phyloP scores from a whole-genome alignment of 164 flowering plant species.

The Umbellularia californica region DNA sequence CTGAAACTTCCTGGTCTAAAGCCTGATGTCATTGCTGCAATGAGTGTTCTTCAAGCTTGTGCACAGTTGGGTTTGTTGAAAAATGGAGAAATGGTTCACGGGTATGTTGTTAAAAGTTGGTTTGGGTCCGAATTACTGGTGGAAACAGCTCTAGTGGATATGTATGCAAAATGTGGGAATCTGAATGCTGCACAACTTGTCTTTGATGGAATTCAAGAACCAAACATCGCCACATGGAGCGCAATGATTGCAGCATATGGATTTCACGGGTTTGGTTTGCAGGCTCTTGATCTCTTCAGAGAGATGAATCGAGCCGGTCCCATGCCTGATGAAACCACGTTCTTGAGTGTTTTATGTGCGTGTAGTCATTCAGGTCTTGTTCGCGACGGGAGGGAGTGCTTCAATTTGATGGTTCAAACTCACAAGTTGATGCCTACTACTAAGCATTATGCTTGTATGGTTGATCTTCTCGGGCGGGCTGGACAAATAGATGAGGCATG shows the following conservation, averaged over 20 bases:
- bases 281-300: constrained; percentile 20
- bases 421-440: constrained; percentile 3
- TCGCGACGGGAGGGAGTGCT: constrained; percentile 17
- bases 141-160: constrained; percentile 56
- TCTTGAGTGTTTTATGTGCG: constrained; percentile 23
- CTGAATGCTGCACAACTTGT: constrained; percentile 11
- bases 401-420: constrained; percentile 12
- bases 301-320: constrained; percentile 22
- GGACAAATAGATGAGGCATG: constrained; percentile 23
- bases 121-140: constrained; percentile 3
- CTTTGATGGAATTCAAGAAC: constrained; percentile 13
- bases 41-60: constrained; percentile 24
- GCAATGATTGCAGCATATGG: constrained; percentile 25
- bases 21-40: constrained; percentile 16
- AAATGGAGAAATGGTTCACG: constrained; percentile 22
- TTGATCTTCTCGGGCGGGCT: constrained; percentile 28
- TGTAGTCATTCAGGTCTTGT: constrained; percentile 30
- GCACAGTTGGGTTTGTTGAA: constrained; percentile 21
- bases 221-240: constrained; percentile 19
- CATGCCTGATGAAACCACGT: constrained; percentile 18
- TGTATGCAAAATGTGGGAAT: constrained; percentile 80
- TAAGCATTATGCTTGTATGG: constrained; percentile 31
- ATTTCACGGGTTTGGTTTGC: constrained; percentile 20
- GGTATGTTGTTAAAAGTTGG: constrained; percentile 14
- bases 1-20: constrained; percentile 6